Conservation (phyloP, 495 filamentous ascomycete genomes). For the Hyphodiscus hymeniophilus region DNA sequence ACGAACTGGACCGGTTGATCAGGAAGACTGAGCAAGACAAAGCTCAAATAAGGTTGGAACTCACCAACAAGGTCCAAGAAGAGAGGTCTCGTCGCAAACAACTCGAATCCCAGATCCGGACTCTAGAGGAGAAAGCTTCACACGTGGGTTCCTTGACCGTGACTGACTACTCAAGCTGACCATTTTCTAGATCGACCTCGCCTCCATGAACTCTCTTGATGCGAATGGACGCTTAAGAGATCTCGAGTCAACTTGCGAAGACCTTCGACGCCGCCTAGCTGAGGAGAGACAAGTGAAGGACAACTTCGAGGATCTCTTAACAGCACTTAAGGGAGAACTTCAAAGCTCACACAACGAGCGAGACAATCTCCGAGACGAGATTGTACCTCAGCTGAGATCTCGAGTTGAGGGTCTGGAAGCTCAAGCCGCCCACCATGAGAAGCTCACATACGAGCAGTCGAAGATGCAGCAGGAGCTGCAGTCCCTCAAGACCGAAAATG, state of each 20-base stretch:
- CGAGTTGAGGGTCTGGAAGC: constrained; percentile 71
- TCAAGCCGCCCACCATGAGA: constrained; percentile 57
- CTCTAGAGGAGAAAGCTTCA: constrained; percentile 67
- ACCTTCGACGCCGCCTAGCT: constrained; percentile 66
- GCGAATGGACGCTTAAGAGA: constrained; percentile 54
- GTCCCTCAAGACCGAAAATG: constrained; percentile 42
- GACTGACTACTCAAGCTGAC: constrained; percentile 3
- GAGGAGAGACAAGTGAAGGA: constrained; percentile 86
- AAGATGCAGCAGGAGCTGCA: constrained; percentile 76
- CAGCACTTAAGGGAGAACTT: constrained; percentile 73
- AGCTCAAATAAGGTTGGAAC: constrained; percentile 75
- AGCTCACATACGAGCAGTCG: constrained; percentile 63
- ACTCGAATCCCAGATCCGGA: constrained; percentile 73
- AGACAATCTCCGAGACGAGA: constrained; percentile 82
- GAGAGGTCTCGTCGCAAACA: constrained; percentile 66
- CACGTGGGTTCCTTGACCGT: constrained; percentile 24
- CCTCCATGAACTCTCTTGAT: constrained; percentile 36
- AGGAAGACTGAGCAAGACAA: constrained; percentile 86
- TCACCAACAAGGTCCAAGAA: constrained; percentile 75
- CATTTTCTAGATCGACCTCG: constrained; percentile 30
- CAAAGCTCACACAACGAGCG: constrained; percentile 78
- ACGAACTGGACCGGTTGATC: constrained; percentile 78
- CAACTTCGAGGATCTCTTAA: constrained; percentile 87
- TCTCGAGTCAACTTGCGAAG: constrained; percentile 72
- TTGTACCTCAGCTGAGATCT: constrained; percentile 64